Percentiles rank a stretch among this genome's conserved stretches.
phyloP scores from a whole-genome alignment of 106 monocot genomes.

The Phalaenopsis aphrodite region DNA sequence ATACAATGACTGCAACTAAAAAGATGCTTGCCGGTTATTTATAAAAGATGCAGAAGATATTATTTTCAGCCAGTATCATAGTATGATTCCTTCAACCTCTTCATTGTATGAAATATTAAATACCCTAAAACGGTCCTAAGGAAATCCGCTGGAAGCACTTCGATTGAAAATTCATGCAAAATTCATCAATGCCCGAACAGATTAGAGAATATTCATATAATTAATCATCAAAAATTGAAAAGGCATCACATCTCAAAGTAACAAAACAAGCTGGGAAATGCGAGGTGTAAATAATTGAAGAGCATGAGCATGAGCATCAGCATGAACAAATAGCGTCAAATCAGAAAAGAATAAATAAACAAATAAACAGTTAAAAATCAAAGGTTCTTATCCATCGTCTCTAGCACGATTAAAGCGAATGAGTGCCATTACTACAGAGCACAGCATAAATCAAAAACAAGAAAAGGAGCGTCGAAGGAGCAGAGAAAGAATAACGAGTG shows the following conservation, averaged over 20 bases:
- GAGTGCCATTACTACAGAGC: not conserved
- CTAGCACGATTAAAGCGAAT: not conserved
- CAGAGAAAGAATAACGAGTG: not conserved
- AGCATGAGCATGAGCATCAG: not conserved
- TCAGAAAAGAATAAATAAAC: not conserved
- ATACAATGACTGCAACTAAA: not conserved
- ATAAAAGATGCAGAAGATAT: not conserved
- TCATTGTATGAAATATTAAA: too few relatives aligned
- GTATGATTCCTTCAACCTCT: not conserved
- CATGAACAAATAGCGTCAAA: not conserved
- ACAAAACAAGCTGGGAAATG: not conserved
- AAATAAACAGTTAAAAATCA: not conserved
- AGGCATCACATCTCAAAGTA: not conserved
- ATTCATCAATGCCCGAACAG: not conserved
- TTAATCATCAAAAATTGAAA: not conserved
- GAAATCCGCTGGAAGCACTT: not conserved
- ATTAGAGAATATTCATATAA: conserved; percentile 1
- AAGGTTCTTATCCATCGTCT: not conserved
- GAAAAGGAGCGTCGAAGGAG: not conserved
- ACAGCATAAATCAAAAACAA: not conserved
- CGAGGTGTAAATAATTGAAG: not conserved
- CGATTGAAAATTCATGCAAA: not conserved
- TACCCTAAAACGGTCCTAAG: too few relatives aligned
- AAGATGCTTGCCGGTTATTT: not conserved
- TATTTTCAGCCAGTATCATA: not conserved